A percentile compares a stretch with the other conserved stretches of the same genome.
These are phyloP conservation scores for Colletotrichum chlorophyti DNA, from an alignment of 2,329 filamentous ascomycete genomes.

Conservation along the genomic window DNA sequence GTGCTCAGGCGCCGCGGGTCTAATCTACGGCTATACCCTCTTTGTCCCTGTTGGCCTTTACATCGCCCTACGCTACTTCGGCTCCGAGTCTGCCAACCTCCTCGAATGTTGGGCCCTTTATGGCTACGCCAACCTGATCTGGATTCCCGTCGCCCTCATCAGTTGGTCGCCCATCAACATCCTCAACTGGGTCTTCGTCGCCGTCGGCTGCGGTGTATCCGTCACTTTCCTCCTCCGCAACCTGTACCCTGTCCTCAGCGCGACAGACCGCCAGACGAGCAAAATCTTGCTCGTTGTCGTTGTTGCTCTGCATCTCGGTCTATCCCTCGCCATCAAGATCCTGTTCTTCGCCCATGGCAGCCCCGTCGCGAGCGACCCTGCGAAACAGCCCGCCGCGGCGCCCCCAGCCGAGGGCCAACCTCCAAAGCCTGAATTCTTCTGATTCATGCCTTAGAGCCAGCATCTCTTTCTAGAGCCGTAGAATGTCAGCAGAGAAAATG, in stretches of 20 bases:
- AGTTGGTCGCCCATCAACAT: slow-evolving; percentile 86
- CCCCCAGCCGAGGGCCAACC: slow-evolving; percentile 23
- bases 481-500: neutral
- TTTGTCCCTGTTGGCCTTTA: slow-evolving; percentile 86
- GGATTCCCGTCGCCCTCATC: slow-evolving; percentile 92
- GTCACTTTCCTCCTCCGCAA: slow-evolving; percentile 86
- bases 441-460: neutral
- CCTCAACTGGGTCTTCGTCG: slow-evolving; percentile 94
- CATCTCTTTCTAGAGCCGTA: neutral
- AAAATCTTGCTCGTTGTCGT: slow-evolving; percentile 87
- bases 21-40: slow-evolving; percentile 95
- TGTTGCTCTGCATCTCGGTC: slow-evolving; percentile 83
- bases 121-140: slow-evolving; percentile 95
- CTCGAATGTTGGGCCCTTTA: slow-evolving; percentile 96
- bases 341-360: slow-evolving; percentile 91
- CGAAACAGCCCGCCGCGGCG: slow-evolving; percentile 13
- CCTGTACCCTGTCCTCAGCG: slow-evolving; percentile 88
- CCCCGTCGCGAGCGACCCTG: slow-evolving; percentile 41
- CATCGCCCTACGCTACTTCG: slow-evolving; percentile 92
- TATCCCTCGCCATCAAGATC: slow-evolving; percentile 94
- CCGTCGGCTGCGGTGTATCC: slow-evolving; percentile 82
- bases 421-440: slow-evolving; percentile 16
- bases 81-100: slow-evolving; percentile 89
- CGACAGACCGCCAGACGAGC: slow-evolving; percentile 90
- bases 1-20: slow-evolving; percentile 75